Evolutionary conservation across 805 yeast species (phyloP).

Genomic region (Wickerhamiella dianesei): DNA sequence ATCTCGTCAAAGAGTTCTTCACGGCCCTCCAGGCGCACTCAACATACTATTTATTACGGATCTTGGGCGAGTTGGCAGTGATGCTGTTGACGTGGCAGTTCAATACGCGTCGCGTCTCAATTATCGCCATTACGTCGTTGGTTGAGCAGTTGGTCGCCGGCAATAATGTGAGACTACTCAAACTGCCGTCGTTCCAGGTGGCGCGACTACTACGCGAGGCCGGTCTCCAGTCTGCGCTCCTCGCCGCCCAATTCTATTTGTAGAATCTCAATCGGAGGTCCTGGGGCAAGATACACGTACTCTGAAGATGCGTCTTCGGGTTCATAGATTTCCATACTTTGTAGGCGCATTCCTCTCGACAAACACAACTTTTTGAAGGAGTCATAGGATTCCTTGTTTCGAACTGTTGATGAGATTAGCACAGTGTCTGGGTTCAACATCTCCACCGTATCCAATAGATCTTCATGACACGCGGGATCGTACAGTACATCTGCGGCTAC

Average conservation of each 20-base stretch:
- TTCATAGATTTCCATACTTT: neutral
- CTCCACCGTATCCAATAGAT: neutral
- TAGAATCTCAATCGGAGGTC: constrained; percentile 4
- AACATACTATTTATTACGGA: neutral
- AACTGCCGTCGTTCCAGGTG: neutral
- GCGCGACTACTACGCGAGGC: neutral
- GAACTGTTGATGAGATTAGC: constrained; percentile 58
- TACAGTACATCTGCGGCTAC: constrained; percentile 85
- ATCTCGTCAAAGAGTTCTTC: neutral
- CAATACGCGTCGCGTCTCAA: neutral
- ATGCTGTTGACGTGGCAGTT: neutral
- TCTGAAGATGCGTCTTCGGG: neutral
- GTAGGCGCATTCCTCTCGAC: neutral
- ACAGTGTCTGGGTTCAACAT: constrained; percentile 12
- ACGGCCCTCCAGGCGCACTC: neutral
- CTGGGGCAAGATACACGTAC: constrained; percentile 5
- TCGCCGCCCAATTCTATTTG: neutral
- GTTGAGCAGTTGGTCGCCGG: neutral
- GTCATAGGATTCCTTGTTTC: constrained; percentile 43
- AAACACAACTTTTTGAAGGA: constrained; percentile 23
- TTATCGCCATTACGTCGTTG: neutral
- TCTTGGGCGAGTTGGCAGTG: neutral
- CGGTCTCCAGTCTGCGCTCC: neutral
- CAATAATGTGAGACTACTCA: neutral
- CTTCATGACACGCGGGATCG: constrained; percentile 44